Percentiles rank a stretch among this genome's conserved stretches.
Evolutionary conservation across 1,284 basidiomycete species (phyloP).

Genomic region (Butyriboletus appendiculatus): DNA sequence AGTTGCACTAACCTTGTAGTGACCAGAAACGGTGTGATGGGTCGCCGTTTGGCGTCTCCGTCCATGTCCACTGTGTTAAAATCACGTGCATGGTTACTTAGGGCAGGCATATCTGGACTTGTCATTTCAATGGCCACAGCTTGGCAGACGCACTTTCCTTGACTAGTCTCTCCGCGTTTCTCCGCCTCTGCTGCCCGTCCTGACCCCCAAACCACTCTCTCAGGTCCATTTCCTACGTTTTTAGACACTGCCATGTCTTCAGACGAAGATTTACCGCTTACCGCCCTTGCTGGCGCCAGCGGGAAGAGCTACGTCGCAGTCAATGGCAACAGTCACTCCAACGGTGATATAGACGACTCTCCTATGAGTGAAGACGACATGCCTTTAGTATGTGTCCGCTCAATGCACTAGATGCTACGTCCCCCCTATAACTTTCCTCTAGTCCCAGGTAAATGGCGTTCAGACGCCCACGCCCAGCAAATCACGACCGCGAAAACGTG

Average conservation of each 20-base stretch:
- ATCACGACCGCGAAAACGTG: conserved; percentile 59
- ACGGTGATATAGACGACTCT: conserved; percentile 44
- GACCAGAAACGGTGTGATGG: conserved; percentile 11
- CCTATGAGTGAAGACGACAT: conserved; percentile 67
- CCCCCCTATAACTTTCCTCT: conserved; percentile 23
- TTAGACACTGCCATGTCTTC: conserved; percentile 48
- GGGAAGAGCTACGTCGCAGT: conserved; percentile 37
- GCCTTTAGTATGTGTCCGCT: conserved; percentile 57
- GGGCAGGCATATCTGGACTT: conserved; percentile 62
- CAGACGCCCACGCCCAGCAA: conserved; percentile 48
- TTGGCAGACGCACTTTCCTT: conserved; percentile 21
- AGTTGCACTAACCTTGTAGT: conserved; percentile 23
- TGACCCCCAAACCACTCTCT: not conserved
- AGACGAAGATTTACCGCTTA: conserved; percentile 70
- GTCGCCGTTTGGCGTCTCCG: not conserved
- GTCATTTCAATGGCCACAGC: conserved; percentile 34
- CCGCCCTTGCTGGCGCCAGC: conserved; percentile 41
- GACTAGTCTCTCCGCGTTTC: conserved; percentile 27
- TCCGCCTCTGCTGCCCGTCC: conserved; percentile 10
- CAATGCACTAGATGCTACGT: not conserved
- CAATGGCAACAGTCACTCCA: conserved; percentile 47
- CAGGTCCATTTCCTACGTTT: not conserved
- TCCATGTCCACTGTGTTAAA: not conserved
- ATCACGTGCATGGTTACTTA: conserved; percentile 41
- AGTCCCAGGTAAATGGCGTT: conserved; percentile 45